Evolutionary conservation across 148 eudicot genomes (phyloP).

Genomic region (Rhododendron simsii): DNA sequence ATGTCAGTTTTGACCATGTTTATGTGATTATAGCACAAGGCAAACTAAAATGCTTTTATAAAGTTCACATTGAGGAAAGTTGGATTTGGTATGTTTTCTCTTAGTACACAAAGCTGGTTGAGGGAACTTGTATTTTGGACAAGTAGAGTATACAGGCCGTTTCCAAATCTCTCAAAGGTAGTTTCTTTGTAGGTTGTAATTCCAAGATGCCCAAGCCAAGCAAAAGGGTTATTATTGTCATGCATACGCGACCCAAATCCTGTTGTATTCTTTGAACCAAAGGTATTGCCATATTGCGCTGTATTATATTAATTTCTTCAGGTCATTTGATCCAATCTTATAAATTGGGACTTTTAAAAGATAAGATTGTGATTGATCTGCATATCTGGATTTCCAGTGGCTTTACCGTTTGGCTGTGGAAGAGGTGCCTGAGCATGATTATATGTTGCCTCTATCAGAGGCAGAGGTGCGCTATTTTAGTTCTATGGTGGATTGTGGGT

Average conservation of each 20-base stretch:
- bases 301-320: constrained; percentile 5
- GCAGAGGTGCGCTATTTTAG: constrained; percentile 63
- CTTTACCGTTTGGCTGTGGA: constrained; percentile 96
- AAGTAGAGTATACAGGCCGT: neutral
- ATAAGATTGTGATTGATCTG: neutral
- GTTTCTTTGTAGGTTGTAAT: constrained; percentile 64
- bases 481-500: neutral
- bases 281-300: constrained; percentile 52
- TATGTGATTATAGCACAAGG: neutral
- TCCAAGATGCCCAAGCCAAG: constrained; percentile 90
- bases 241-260: constrained; percentile 97
- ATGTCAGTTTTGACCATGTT: neutral
- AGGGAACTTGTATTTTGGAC: constrained; percentile 1
- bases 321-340: neutral
- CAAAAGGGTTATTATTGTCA: constrained; percentile 84
- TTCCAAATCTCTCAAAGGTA: neutral
- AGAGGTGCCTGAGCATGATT: constrained; percentile 88
- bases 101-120: neutral
- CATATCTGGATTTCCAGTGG: constrained; percentile 48
- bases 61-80: neutral
- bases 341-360: neutral
- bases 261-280: constrained; percentile 91
- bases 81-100: neutral
- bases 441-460: constrained; percentile 82
- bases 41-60: neutral